phyloP scores from a whole-genome alignment of 2,329 filamentous ascomycete genomes.

The Aspergillus fijiensis region DNA sequence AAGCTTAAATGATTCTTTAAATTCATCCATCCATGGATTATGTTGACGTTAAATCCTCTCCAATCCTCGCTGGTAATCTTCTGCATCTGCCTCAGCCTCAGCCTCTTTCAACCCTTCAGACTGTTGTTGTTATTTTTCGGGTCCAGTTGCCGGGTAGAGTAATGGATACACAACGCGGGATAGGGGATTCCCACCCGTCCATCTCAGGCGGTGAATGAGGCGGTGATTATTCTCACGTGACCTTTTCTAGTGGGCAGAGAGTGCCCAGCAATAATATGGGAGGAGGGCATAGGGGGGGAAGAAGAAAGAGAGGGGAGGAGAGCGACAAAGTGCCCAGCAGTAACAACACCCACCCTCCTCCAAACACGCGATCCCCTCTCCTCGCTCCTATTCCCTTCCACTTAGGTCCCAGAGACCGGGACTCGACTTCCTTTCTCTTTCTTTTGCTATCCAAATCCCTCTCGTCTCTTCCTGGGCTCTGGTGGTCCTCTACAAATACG shows the following conservation, averaged over 20 bases:
- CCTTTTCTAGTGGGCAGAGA: constrained; percentile 17
- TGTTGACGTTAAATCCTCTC: background rate
- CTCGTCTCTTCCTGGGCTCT: constrained; percentile 4
- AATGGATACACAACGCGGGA: background rate
- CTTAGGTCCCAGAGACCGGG: constrained; percentile 2
- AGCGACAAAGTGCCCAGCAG: constrained; percentile 31
- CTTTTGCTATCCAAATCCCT: background rate
- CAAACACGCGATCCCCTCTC: constrained; percentile 23
- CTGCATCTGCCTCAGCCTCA: background rate
- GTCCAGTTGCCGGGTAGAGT: background rate
- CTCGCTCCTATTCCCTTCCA: constrained; percentile 7
- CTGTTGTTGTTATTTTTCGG: background rate
- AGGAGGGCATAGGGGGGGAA: constrained; percentile 18
- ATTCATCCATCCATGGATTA: background rate
- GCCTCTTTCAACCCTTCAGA: background rate
- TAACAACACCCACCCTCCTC: constrained; percentile 23
- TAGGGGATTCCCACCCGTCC: background rate
- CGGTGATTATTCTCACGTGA: constrained; percentile 24
- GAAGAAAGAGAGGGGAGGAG: constrained; percentile 30
- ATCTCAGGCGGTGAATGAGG: constrained; percentile 18
- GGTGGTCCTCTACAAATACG: constrained; percentile 4
- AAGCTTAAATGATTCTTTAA: background rate
- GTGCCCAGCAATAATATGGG: constrained; percentile 17
- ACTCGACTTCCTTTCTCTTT: background rate
- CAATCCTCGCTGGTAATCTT: background rate